Conservation (phyloP, 352 stramenopile species). For the Pythium angustatum region DNA sequence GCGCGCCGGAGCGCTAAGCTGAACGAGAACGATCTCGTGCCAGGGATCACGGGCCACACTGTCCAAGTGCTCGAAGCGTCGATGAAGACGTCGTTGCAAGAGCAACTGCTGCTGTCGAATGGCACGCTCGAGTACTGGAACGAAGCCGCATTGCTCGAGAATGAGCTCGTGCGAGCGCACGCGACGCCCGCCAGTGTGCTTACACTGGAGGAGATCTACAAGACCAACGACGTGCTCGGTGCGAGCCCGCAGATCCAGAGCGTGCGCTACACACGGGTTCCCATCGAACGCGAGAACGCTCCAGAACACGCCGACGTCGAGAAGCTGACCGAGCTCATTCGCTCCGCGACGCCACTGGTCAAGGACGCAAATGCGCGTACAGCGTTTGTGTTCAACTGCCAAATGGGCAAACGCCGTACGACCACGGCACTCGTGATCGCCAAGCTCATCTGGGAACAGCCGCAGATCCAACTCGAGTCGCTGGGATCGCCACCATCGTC, state of each 20-base stretch:
- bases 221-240: slow-evolving; percentile 39
- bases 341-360: slow-evolving; percentile 30
- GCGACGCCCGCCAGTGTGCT: slow-evolving; percentile 51
- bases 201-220: slow-evolving; percentile 72
- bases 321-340: slow-evolving; percentile 60
- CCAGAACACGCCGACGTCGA: slow-evolving; percentile 78
- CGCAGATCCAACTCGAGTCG: slow-evolving; percentile 26
- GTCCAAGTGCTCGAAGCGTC: slow-evolving; percentile 80
- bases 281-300: slow-evolving; percentile 81
- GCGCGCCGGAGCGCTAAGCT: slow-evolving; percentile 69
- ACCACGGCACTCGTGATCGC: slow-evolving; percentile 77
- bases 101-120: slow-evolving; percentile 51
- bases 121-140: slow-evolving; percentile 81
- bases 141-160: slow-evolving; percentile 62
- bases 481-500: neutral
- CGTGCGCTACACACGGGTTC: slow-evolving; percentile 68
- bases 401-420: slow-evolving; percentile 85
- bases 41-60: slow-evolving; percentile 79
- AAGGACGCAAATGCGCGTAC: slow-evolving; percentile 37
- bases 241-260: slow-evolving; percentile 42
- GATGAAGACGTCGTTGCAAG: slow-evolving; percentile 77
- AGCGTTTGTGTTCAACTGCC: slow-evolving; percentile 88
- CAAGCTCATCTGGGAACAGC: slow-evolving; percentile 63
- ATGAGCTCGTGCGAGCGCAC: slow-evolving; percentile 48
- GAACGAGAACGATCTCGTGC: slow-evolving; percentile 84